Percentiles rank a stretch among this genome's conserved stretches.
phyloP scores from a whole-genome alignment of 208 protist species.

The Acanthamoeba divionensis region DNA sequence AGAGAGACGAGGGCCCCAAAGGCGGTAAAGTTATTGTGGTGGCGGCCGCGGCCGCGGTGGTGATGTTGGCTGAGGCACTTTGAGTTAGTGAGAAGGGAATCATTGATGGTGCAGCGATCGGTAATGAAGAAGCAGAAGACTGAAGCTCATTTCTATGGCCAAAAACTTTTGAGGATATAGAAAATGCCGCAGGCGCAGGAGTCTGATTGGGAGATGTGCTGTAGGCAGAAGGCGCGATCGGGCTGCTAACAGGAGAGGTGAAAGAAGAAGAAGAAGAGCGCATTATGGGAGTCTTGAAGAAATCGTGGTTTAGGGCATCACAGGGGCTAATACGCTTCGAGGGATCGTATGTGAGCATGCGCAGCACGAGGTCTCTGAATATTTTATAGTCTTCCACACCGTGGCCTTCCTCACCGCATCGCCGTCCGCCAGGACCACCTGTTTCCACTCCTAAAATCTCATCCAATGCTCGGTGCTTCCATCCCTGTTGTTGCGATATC shows the following conservation, averaged over 20 bases:
- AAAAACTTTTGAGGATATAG: neutral
- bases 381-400: constrained; percentile 51
- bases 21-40: too few relatives aligned
- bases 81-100: too few relatives aligned
- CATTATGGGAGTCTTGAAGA: constrained; percentile 64
- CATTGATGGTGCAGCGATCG: too few relatives aligned
- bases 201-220: neutral
- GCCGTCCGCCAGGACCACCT: constrained; percentile 59
- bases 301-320: constrained; percentile 75
- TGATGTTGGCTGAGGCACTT: too few relatives aligned
- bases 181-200: neutral
- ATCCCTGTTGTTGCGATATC: constrained; percentile 31
- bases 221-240: neutral
- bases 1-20: too few relatives aligned
- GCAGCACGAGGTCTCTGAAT: constrained; percentile 64
- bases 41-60: too few relatives aligned
- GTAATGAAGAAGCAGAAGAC: neutral
- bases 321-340: constrained; percentile 71
- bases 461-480: neutral
- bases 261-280: neutral
- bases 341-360: constrained; percentile 79
- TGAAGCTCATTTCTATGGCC: too few relatives aligned
- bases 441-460: constrained; percentile 68
- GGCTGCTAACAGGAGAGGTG: neutral
- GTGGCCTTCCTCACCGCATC: constrained; percentile 58